phyloP scores from a whole-genome alignment of 371 early-diverging fungal species.

The Syncephalis fuscata region DNA sequence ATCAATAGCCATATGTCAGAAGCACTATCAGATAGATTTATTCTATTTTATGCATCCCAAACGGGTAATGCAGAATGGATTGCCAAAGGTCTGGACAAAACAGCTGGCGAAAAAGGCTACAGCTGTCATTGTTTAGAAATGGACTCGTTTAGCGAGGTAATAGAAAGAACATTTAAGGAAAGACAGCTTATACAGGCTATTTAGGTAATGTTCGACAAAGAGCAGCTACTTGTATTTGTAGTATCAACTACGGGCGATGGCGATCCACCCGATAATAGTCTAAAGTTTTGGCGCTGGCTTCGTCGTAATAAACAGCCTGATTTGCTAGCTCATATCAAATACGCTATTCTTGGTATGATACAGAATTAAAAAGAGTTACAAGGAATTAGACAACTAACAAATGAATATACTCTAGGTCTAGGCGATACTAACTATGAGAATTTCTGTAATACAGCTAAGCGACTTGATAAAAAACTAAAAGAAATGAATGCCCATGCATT shows the following conservation, averaged over 20 bases:
- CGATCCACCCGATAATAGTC: slow-evolving; percentile 84
- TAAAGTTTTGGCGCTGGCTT: slow-evolving; percentile 71
- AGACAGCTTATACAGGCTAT: neutral
- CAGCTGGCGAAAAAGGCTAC: slow-evolving; percentile 54
- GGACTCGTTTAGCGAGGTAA: slow-evolving; percentile 51
- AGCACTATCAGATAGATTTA: slow-evolving; percentile 6
- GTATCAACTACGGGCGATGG: slow-evolving; percentile 91
- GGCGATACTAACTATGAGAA: slow-evolving; percentile 90
- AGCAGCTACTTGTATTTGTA: slow-evolving; percentile 54
- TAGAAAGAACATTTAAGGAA: neutral
- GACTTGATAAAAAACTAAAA: slow-evolving; percentile 51
- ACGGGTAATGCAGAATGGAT: slow-evolving; percentile 91
- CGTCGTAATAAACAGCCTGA: slow-evolving; percentile 36
- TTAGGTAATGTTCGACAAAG: slow-evolving; percentile 20
- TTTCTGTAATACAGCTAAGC: slow-evolving; percentile 68
- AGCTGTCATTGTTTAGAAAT: slow-evolving; percentile 35
- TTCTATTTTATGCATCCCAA: slow-evolving; percentile 74
- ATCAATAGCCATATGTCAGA: too few relatives aligned
- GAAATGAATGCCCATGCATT: slow-evolving; percentile 60
- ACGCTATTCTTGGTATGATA: slow-evolving; percentile 30
- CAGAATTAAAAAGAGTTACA: neutral
- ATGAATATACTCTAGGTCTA: slow-evolving; percentile 25
- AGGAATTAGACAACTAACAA: neutral
- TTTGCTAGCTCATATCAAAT: slow-evolving; percentile 23
- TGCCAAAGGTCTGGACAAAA: slow-evolving; percentile 59